phyloP scores from a whole-genome alignment of 2,329 filamentous ascomycete species.

The Cyphellophora europaea region DNA sequence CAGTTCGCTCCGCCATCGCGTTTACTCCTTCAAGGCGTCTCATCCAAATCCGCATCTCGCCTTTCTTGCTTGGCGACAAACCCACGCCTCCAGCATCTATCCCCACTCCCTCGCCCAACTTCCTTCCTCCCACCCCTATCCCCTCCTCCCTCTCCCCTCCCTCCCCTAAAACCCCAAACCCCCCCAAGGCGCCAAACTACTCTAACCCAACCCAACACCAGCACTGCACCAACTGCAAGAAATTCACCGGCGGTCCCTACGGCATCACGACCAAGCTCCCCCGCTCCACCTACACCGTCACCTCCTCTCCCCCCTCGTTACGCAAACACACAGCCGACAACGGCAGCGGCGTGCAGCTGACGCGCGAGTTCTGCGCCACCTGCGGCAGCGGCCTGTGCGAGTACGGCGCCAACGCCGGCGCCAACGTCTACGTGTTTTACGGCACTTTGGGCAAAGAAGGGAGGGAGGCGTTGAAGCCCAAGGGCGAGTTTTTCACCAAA shows the following conservation, averaged over 20 bases:
- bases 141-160: too few species aligned
- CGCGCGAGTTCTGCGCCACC: constrained; percentile 43
- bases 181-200: too few species aligned
- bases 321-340: constrained; percentile 42
- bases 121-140: too few species aligned
- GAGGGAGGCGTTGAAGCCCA: constrained; percentile 41
- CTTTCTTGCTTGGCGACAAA: too few species aligned
- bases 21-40: too few species aligned
- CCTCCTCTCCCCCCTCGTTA: constrained; percentile 24
- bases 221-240: too few species aligned
- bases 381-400: constrained; percentile 45
- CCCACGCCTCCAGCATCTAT: too few species aligned
- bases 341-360: constrained; percentile 35
- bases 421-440: constrained; percentile 35
- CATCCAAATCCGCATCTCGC: too few species aligned
- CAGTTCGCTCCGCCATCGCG: too few species aligned
- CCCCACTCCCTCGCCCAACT: too few species aligned
- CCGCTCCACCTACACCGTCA: constrained; percentile 33
- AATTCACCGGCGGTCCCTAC: constrained; percentile 23
- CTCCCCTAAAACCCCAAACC: too few species aligned
- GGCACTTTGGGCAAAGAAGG: constrained; percentile 41
- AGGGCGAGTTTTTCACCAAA: constrained; percentile 48
- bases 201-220: too few species aligned
- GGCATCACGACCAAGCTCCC: constrained; percentile 44
- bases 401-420: constrained; percentile 30